These are phyloP conservation scores for Venturiaceae sp. DNA, from an alignment of 2,329 filamentous ascomycete genomes.

Conservation along the genomic window DNA sequence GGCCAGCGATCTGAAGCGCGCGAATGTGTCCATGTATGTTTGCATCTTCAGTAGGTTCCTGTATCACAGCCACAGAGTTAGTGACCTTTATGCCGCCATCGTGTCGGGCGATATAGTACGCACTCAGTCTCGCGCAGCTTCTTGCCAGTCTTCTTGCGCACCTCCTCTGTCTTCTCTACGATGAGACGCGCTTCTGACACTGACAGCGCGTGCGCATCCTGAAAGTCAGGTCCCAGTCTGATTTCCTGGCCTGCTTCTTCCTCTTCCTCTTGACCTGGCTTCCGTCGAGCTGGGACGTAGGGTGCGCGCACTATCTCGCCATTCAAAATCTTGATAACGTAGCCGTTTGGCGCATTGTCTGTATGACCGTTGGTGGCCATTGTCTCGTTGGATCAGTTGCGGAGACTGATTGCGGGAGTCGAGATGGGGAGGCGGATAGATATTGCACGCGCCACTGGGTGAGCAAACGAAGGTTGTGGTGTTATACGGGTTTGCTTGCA, in stretches of 20 bases:
- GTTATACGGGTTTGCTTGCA: not conserved
- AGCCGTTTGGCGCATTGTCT: not conserved
- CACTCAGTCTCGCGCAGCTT: constrained; percentile 79
- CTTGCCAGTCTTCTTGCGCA: constrained; percentile 69
- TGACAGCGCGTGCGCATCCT: constrained; percentile 82
- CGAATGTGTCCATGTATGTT: constrained; percentile 89
- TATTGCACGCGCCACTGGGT: not conserved
- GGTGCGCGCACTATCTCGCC: not conserved
- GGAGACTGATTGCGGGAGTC: not conserved
- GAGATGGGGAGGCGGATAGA: not conserved
- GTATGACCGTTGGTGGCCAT: constrained; percentile 1
- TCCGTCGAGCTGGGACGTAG: not conserved
- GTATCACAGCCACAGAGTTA: not conserved
- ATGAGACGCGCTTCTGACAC: constrained; percentile 87
- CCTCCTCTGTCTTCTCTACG: constrained; percentile 78
- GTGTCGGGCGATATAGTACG: constrained; percentile 22
- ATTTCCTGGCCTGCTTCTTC: constrained; percentile 59
- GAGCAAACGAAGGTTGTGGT: not conserved
- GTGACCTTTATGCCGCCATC: not conserved
- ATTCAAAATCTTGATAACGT: not conserved
- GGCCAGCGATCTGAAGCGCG: constrained; percentile 90
- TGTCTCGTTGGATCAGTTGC: not conserved
- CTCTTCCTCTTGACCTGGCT: not conserved
- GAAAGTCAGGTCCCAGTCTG: constrained; percentile 77
- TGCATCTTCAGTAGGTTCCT: constrained; percentile 79